phyloP scores from a whole-genome alignment of 2,329 filamentous ascomycete genomes.

The Cytospora chrysosperma region DNA sequence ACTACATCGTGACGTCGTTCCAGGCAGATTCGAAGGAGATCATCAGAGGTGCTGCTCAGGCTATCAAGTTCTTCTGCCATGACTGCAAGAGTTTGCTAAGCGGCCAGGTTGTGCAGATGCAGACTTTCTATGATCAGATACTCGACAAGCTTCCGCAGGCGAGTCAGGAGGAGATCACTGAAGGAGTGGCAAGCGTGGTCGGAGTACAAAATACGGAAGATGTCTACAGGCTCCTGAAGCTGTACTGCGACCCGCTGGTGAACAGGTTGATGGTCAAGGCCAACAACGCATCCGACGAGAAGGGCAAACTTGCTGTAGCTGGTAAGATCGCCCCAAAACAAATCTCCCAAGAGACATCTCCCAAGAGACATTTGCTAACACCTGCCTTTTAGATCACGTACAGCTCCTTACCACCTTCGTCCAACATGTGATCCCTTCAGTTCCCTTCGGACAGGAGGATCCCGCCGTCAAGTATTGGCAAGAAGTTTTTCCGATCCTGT shows the following conservation, averaged over 20 bases:
- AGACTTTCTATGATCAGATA: conserved; percentile 88
- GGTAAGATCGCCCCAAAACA: conserved; percentile 47
- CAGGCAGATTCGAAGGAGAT: conserved; percentile 87
- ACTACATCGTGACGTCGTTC: conserved; percentile 94
- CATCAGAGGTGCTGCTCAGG: conserved; percentile 83
- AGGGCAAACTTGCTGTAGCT: conserved; percentile 78
- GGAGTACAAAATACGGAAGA: conserved; percentile 79
- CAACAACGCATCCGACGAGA: conserved; percentile 75
- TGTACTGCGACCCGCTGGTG: conserved; percentile 91
- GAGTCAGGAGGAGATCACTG: conserved; percentile 94
- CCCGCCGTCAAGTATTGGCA: conserved; percentile 95
- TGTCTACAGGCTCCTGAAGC: conserved; percentile 80
- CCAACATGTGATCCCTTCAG: conserved; percentile 72
- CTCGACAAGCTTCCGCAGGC: conserved; percentile 79
- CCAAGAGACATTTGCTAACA: conserved; percentile 26
- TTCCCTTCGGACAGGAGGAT: conserved; percentile 71
- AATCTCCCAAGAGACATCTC: too few species aligned
- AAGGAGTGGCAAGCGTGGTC: conserved; percentile 90
- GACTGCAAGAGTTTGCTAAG: conserved; percentile 88
- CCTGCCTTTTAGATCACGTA: conserved; percentile 66
- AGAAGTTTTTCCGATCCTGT: conserved; percentile 85
- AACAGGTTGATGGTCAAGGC: conserved; percentile 82
- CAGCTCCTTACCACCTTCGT: conserved; percentile 91
- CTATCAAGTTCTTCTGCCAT: conserved; percentile 95
- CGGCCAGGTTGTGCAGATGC: conserved; percentile 79